Conservation (phyloP, 2,329 filamentous ascomycete species). For the Phaeosphaeriaceae sp. region DNA sequence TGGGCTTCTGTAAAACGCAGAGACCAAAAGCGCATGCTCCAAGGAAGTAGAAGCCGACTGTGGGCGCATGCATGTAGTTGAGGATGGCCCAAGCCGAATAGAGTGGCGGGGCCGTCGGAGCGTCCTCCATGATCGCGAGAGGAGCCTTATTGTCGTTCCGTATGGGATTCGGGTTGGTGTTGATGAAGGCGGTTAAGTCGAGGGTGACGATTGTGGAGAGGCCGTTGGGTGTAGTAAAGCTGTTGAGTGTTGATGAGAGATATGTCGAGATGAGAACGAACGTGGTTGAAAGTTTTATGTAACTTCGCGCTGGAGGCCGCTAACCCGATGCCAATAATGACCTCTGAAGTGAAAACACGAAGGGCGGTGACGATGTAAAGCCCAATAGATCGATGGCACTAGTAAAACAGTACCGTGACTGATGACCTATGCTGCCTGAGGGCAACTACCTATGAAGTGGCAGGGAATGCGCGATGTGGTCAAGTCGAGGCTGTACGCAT, state of each 20-base stretch:
- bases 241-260: background rate
- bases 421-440: constrained; percentile 2
- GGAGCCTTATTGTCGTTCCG: background rate
- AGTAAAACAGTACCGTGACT: background rate
- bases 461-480: constrained; percentile 5
- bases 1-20: constrained; percentile 41
- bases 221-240: background rate
- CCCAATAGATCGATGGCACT: background rate
- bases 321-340: background rate
- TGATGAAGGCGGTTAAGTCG: background rate
- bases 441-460: constrained; percentile 1
- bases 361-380: constrained; percentile 2
- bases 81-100: constrained; percentile 36
- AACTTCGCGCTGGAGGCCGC: constrained; percentile 2
- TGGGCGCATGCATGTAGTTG: constrained; percentile 43
- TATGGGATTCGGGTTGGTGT: background rate
- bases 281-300: background rate
- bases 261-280: background rate
- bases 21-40: constrained; percentile 34
- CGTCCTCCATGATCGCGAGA: constrained; percentile 15
- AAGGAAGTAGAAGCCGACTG: constrained; percentile 40
- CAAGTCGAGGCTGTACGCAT: constrained; percentile 11
- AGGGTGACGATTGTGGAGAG: background rate
- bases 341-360: background rate
- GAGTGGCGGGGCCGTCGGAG: constrained; percentile 14